Conservation (phyloP, 2,329 filamentous ascomycete genomes). For the Fusarium sp. region DNA sequence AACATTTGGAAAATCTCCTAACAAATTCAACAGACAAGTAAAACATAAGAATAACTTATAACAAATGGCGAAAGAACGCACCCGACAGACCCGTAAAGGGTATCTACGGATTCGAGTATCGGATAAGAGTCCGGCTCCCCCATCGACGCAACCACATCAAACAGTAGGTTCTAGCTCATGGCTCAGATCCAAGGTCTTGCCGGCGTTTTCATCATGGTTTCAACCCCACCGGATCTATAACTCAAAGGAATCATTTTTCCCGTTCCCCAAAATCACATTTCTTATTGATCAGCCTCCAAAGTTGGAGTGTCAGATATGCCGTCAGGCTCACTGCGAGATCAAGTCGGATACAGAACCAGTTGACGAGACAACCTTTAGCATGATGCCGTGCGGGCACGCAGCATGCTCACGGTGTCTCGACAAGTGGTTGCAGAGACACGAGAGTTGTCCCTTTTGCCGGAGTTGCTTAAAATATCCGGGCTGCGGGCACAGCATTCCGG, state of each 20-base stretch:
- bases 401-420: constrained; percentile 47
- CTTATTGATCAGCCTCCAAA: constrained; percentile 40
- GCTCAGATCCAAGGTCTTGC: constrained; percentile 21
- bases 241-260: constrained; percentile 40
- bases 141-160: not conserved
- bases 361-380: constrained; percentile 39
- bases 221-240: constrained; percentile 35
- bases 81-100: constrained; percentile 3
- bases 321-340: constrained; percentile 33
- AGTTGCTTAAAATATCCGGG: constrained; percentile 40
- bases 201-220: constrained; percentile 30
- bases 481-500: constrained; percentile 48
- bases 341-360: constrained; percentile 22
- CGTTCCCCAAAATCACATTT: constrained; percentile 47
- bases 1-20: not conserved
- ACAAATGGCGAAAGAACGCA: constrained; percentile 7
- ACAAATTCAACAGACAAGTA: not conserved
- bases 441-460: constrained; percentile 53
- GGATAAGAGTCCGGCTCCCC: not conserved
- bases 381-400: constrained; percentile 54
- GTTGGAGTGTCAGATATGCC: constrained; percentile 46
- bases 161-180: constrained; percentile 6
- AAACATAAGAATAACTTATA: not conserved
- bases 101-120: constrained; percentile 22
- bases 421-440: constrained; percentile 41